Conservation (phyloP, 352 stramenopile species). For the Lagenidium giganteum region DNA sequence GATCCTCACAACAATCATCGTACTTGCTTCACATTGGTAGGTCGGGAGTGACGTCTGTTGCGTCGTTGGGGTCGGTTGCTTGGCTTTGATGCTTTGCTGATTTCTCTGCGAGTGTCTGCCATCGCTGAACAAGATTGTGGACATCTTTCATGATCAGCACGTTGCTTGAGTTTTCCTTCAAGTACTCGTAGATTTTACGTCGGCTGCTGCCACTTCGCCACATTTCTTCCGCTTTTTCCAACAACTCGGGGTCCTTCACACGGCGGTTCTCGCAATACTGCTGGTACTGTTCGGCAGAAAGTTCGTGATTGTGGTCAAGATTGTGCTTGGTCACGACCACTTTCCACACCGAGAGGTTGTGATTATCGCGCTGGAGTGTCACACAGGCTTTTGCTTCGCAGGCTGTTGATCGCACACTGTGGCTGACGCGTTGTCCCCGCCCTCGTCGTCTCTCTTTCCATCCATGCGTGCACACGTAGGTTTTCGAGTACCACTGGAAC, state of each 20-base stretch:
- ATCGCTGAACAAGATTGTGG: slow-evolving; percentile 72
- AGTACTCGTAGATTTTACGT: slow-evolving; percentile 65
- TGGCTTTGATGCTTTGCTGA: too few species aligned
- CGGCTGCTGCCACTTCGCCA: slow-evolving; percentile 51
- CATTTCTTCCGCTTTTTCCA: slow-evolving; percentile 51
- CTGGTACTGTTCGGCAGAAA: slow-evolving; percentile 47
- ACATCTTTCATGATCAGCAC: slow-evolving; percentile 77
- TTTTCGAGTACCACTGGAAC: slow-evolving; percentile 80
- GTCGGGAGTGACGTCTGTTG: too few species aligned
- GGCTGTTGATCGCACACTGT: slow-evolving; percentile 57
- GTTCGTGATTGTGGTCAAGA: slow-evolving; percentile 68
- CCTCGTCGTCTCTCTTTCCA: slow-evolving; percentile 70
- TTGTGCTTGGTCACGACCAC: slow-evolving; percentile 72
- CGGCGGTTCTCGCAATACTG: slow-evolving; percentile 67
- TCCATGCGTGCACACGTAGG: slow-evolving; percentile 71
- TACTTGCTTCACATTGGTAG: too few species aligned
- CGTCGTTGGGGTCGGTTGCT: too few species aligned
- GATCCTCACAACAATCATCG: too few species aligned
- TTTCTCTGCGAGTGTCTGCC: too few species aligned
- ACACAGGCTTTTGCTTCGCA: slow-evolving; percentile 68
- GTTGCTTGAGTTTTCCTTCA: slow-evolving; percentile 53
- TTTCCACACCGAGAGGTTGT: slow-evolving; percentile 34
- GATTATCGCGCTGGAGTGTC: slow-evolving; percentile 45
- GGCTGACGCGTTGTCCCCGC: slow-evolving; percentile 61
- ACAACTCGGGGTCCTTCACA: slow-evolving; percentile 49